Evolutionary conservation across 2,329 filamentous ascomycete genomes (phyloP), one percentile per base, ranked within the genome.

Genomic region (Claviceps fusiformis): DNA sequence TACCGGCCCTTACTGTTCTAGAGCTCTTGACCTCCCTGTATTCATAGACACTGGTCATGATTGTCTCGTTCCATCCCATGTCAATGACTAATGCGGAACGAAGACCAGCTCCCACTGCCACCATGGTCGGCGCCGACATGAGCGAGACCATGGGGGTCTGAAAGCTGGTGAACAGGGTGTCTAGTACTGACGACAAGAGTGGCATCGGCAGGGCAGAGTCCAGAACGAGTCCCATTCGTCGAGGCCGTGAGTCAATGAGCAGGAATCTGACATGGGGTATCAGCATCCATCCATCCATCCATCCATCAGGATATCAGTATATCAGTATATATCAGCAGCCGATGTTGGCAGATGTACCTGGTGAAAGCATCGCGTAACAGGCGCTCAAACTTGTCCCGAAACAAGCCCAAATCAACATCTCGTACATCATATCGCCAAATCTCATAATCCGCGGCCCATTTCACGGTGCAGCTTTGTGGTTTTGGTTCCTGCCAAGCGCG

Each of bases 21-120:
- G 76, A 80, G 54, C 81, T 82, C 17, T 78, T 75, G 1, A 95
- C 81, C 67, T 95, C 90, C 54, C 88, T 84, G 67, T 90, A 95
- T 70, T 98, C 93, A 65, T 91, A 97, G 7, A 97, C 78, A 6
- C 85, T 87, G 0, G 89, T 95, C 27, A 95, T 81, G 0, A 85
- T 79, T 0, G 91, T 95, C 69, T 97, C 93, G 46, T 83, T 79
- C 93, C 93, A 98, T 47, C 92, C 93, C 57, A 98, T 78, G 64
- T 98, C 90, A 43, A 98, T 76, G 0, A 97, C 82, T 46, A 98
- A 69, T 1, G 86, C 89, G n/a, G 88, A 89, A 15, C 93, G 83
- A 45, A 95, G 73, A 0, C 93, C 93, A 6, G 91, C 90, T 8
- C 86, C 86, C 3, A 91, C 80, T 7, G 86, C 76, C 1, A 83